Base-by-base conservation (phyloP, 345 rosid species). In the Eucalyptus virginea region DNA sequence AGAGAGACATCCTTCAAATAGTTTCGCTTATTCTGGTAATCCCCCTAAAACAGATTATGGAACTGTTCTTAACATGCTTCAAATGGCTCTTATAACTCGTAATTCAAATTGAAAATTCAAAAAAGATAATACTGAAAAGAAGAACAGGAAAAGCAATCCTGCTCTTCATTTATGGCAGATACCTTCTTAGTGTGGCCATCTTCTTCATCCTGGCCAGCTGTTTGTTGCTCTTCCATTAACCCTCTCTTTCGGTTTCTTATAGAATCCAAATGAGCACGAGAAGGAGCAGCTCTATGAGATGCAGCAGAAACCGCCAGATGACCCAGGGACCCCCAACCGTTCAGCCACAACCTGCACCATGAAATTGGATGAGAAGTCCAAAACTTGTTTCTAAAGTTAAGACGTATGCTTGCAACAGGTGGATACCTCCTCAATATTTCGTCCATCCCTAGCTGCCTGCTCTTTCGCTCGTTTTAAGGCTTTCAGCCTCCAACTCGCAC, bases 401-500 rank as follows among this genome's bases (percentile, higher is more conserved):
- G 28, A 48, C 2, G 3, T 47, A 62, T 24, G 50, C 56, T 67
- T 62, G 60, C 28, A 21, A 54, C 30, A 86, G 42, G 86, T 92
- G 40, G 88, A 88, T 88, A 96, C 99, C 92, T 97, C 96, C 30
- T 94, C 94, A 60, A 97, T 92, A 44, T 88, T 92, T 88, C 93
- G 91, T 54, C 99, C 99, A 45, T 98, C 98, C 89, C 99, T 95
- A 28, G 94, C 96, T 47, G 99, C 99, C 89, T 98, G 98, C 94
- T 98, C 99, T 88, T 94, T 92, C 13, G 99, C 96, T 88, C 99
- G 97, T 93, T 95, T 98, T 87, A 97, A 92, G 60, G 98, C 96
- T 93, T 97, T 98, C 88, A 97, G 91, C 92, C 98, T 94, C 99
- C 99, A 98, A 89, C 99, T 98, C 12, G 97, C 97, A 85, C 99